phyloP scores from a whole-genome alignment of 768 basidiomycete genomes.

The Russula compacta region DNA sequence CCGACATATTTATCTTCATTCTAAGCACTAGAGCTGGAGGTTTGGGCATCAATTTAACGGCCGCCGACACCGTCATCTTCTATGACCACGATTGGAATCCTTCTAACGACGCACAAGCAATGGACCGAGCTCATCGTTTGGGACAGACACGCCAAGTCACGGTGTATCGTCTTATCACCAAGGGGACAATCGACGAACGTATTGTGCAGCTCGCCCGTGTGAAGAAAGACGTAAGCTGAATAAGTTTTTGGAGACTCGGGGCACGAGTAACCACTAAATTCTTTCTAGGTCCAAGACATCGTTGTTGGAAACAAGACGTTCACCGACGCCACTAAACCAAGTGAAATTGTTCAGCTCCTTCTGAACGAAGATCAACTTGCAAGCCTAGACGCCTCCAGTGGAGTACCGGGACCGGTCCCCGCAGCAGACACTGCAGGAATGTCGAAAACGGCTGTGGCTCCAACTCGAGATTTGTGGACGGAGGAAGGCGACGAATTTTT shows the following conservation, averaged over 20 bases:
- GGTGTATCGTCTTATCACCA: slow-evolving; percentile 89
- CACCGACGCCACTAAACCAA: slow-evolving; percentile 87
- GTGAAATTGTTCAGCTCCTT: slow-evolving; percentile 91
- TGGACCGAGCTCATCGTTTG: slow-evolving; percentile 95
- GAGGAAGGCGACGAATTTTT: slow-evolving; percentile 87
- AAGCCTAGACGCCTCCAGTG: slow-evolving; percentile 43
- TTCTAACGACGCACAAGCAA: slow-evolving; percentile 94
- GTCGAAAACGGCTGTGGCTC: slow-evolving; percentile 29
- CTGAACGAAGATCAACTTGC: slow-evolving; percentile 93
- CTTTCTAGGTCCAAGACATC: slow-evolving; percentile 88
- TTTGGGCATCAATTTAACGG: slow-evolving; percentile 91
- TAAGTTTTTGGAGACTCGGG: slow-evolving; percentile 5
- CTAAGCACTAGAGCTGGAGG: slow-evolving; percentile 94
- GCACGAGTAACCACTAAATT: not conserved
- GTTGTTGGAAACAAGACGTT: slow-evolving; percentile 97
- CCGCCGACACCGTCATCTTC: slow-evolving; percentile 92
- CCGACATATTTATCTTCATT: slow-evolving; percentile 83
- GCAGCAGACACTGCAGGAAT: slow-evolving; percentile 31
- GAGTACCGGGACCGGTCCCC: slow-evolving; percentile 29
- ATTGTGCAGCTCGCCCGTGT: slow-evolving; percentile 93
- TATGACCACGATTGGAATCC: slow-evolving; percentile 97
- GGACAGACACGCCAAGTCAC: slow-evolving; percentile 97
- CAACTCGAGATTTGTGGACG: slow-evolving; percentile 65
- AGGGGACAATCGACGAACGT: slow-evolving; percentile 92
- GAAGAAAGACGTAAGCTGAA: slow-evolving; percentile 78